phyloP scores from a whole-genome alignment of 768 basidiomycete genomes.

The Pisolithus tinctorius region DNA sequence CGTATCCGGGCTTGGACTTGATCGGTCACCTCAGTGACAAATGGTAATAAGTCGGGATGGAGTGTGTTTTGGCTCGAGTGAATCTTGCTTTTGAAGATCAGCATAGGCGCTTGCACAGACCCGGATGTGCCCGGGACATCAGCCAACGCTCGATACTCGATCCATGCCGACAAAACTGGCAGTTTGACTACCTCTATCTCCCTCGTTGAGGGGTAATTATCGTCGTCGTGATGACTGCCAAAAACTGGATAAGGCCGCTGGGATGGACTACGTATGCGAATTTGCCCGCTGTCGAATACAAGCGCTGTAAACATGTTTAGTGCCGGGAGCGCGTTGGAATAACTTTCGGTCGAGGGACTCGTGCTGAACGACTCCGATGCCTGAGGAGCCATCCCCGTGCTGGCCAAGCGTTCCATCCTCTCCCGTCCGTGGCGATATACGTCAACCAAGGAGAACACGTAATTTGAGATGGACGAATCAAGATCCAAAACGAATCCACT shows the following conservation, averaged over 20 bases:
- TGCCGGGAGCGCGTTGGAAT: slow-evolving; percentile 32
- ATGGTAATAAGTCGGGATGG: slow-evolving; percentile 76
- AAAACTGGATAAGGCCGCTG: slow-evolving; percentile 35
- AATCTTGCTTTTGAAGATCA: slow-evolving; percentile 83
- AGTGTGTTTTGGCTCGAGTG: slow-evolving; percentile 85
- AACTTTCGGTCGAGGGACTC: slow-evolving; percentile 11
- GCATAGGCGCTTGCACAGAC: slow-evolving; percentile 44
- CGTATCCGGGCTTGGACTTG: slow-evolving; percentile 68
- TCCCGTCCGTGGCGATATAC: slow-evolving; percentile 81
- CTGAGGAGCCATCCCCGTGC: slow-evolving; percentile 22
- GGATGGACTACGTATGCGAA: slow-evolving; percentile 58
- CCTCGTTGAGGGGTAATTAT: slow-evolving; percentile 41
- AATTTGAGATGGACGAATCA: slow-evolving; percentile 73
- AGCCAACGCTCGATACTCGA: slow-evolving; percentile 66
- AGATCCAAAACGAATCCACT: slow-evolving; percentile 83
- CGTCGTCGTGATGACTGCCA: slow-evolving; percentile 32
- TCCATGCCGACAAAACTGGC: slow-evolving; percentile 76
- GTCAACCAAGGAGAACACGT: slow-evolving; percentile 74
- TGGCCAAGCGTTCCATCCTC: slow-evolving; percentile 60
- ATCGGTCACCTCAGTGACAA: slow-evolving; percentile 69
- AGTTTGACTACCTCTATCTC: slow-evolving; percentile 62
- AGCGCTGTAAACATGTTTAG: slow-evolving; percentile 62
- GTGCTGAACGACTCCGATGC: slow-evolving; percentile 2
- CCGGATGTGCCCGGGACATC: slow-evolving; percentile 24
- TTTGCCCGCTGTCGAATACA: slow-evolving; percentile 79